phyloP scores from a whole-genome alignment of 495 filamentous ascomycete genomes.

The Aspergillus hancockii region DNA sequence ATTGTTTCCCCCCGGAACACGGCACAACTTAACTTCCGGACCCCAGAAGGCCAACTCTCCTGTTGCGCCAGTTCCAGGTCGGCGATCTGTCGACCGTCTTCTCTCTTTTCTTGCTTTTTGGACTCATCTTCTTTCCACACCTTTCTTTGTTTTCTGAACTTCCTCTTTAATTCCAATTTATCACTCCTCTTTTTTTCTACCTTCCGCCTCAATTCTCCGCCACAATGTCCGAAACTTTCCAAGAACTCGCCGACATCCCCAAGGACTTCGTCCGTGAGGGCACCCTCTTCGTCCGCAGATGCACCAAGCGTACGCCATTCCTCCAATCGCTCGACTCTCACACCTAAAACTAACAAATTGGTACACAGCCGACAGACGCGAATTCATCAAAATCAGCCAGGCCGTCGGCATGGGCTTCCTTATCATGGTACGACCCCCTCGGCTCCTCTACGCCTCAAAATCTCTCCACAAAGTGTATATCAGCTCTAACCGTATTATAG shows the following conservation, averaged over 20 bases:
- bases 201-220: conserved; percentile 1
- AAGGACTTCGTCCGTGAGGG: conserved; percentile 82
- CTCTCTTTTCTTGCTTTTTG: conserved; percentile 2
- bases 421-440: conserved; percentile 58
- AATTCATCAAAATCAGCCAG: conserved; percentile 94
- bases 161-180: not conserved
- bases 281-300: conserved; percentile 77
- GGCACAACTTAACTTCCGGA: conserved; percentile 20
- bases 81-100: conserved; percentile 2
- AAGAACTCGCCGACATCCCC: conserved; percentile 79
- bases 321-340: conserved; percentile 5
- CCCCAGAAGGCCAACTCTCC: conserved; percentile 11
- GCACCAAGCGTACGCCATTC: conserved; percentile 70
- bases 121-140: not conserved
- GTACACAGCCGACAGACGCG: conserved; percentile 69
- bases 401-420: conserved; percentile 92
- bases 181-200: conserved; percentile 6
- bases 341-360: conserved; percentile 17
- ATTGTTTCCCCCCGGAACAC: conserved; percentile 12
- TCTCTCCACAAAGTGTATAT: not conserved
- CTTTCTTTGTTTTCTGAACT: conserved; percentile 7
- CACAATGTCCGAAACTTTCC: conserved; percentile 72
- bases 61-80: not conserved
- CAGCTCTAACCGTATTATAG: not conserved
- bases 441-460: conserved; percentile 32